A percentile compares a stretch with the other conserved stretches of the same genome.
These are phyloP conservation scores for Thielaviopsis euricoi DNA, from an alignment of 2,329 filamentous ascomycete species.

Conservation along the genomic window DNA sequence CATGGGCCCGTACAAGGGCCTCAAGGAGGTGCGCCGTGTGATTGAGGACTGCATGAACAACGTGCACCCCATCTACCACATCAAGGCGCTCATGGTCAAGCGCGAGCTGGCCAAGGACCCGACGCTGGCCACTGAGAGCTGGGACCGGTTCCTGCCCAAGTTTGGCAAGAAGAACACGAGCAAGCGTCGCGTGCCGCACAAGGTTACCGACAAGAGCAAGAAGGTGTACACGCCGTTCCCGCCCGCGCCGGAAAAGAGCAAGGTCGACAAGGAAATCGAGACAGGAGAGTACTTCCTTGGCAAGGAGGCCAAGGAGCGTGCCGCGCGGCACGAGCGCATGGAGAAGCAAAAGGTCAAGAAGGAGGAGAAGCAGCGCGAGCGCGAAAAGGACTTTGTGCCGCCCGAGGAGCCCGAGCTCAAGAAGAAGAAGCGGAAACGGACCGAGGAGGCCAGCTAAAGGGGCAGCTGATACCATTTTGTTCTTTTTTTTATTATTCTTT, in stretches of 20 bases:
- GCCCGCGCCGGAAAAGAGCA: constrained; percentile 93
- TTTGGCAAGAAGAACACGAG: constrained; percentile 89
- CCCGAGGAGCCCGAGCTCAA: constrained; percentile 58
- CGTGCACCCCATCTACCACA: constrained; percentile 80
- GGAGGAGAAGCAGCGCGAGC: constrained; percentile 71
- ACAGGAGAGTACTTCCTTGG: constrained; percentile 91
- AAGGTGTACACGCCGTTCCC: constrained; percentile 96
- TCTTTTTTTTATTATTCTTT: constrained; percentile 5
- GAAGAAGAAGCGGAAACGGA: constrained; percentile 42
- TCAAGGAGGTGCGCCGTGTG: constrained; percentile 81
- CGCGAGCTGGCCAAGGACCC: constrained; percentile 82
- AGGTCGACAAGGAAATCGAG: constrained; percentile 95
- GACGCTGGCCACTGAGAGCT: constrained; percentile 70
- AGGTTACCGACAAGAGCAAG: constrained; percentile 83
- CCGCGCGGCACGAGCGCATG: constrained; percentile 59
- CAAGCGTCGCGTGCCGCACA: constrained; percentile 66
- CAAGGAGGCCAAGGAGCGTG: constrained; percentile 82
- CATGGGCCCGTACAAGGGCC: constrained; percentile 83
- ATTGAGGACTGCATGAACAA: constrained; percentile 96
- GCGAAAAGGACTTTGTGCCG: constrained; percentile 72
- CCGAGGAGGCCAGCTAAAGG: constrained; percentile 14
- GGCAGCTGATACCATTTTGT: constrained; percentile 13
- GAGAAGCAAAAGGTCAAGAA: constrained; percentile 79
- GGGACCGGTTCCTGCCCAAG: constrained; percentile 91
- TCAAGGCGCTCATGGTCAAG: constrained; percentile 75